Conservation (phyloP, 164 flowering plant species). For the Taxillus chinensis region DNA sequence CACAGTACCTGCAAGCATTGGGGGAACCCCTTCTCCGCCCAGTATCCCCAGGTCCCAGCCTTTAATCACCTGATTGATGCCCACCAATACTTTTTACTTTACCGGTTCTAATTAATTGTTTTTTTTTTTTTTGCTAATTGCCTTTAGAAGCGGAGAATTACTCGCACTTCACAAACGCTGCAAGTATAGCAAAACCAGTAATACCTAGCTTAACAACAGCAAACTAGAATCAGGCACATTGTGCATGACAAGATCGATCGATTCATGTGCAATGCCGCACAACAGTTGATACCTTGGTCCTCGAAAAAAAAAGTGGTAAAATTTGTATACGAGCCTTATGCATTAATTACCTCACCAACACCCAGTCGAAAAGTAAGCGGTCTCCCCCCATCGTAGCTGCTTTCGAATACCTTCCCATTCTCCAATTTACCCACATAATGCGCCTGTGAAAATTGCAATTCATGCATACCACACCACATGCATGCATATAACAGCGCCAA, state of each 20-base stretch:
- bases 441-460: slow-evolving; percentile 33
- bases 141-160: slow-evolving; percentile 2
- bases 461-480: background rate
- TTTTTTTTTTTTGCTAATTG: slow-evolving; percentile 10
- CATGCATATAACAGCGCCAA: background rate
- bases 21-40: slow-evolving; percentile 80
- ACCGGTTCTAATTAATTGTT: background rate
- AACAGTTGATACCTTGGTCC: no score
- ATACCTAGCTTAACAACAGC: no score
- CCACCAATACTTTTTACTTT: slow-evolving; percentile 10
- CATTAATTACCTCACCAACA: slow-evolving; percentile 62
- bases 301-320: background rate
- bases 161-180: no score
- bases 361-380: slow-evolving; percentile 84
- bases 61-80: slow-evolving; percentile 56
- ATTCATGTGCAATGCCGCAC: no score
- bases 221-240: no score
- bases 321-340: background rate
- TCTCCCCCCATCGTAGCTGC: slow-evolving; percentile 85
- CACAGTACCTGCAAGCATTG: slow-evolving; percentile 75
- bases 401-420: slow-evolving; percentile 76
- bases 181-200: no score
- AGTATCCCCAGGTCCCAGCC: slow-evolving; percentile 94
- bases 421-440: slow-evolving; percentile 80
- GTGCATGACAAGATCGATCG: no score